Conservation (phyloP, 2,329 filamentous ascomycete genomes). For the Grosmannia penicillata region DNA sequence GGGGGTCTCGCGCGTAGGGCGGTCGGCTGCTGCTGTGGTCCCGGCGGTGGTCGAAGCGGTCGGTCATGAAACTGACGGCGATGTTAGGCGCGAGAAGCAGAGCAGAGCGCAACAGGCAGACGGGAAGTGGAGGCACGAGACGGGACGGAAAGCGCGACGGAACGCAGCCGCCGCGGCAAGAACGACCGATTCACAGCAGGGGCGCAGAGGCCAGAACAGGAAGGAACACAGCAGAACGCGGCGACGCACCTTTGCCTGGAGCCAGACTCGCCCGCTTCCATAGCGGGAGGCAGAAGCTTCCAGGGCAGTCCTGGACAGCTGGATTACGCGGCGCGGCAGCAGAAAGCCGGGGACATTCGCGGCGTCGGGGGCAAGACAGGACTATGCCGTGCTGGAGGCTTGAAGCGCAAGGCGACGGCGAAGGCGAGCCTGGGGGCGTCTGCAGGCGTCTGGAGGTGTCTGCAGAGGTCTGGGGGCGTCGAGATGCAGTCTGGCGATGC, state of each 20-base stretch:
- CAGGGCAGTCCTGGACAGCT: conserved; percentile 3
- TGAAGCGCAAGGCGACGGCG: too few relatives aligned
- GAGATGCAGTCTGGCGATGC: too few relatives aligned
- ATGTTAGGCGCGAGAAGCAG: conserved; percentile 12
- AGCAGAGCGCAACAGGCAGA: not conserved
- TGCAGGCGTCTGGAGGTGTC: too few relatives aligned
- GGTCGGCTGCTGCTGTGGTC: not conserved
- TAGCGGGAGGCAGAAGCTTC: conserved; percentile 15
- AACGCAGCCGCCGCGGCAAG: too few relatives aligned
- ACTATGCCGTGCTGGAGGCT: too few relatives aligned
- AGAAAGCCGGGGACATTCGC: not conserved
- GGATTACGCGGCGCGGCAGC: conserved; percentile 2
- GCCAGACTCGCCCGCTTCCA: conserved; percentile 23
- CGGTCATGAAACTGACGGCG: conserved; percentile 9
- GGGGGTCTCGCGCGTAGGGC: conserved; percentile 14
- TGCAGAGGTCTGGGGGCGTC: too few relatives aligned
- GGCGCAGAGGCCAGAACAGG: not conserved
- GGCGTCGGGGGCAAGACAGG: too few relatives aligned
- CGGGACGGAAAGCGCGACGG: not conserved
- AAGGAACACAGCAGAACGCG: conserved; percentile 4
- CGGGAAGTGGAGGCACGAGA: not conserved
- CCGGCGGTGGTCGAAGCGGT: conserved; percentile 2
- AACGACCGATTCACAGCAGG: too few relatives aligned
- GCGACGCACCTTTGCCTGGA: conserved; percentile 22
- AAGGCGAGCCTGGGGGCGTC: too few relatives aligned